Base-by-base conservation (phyloP, 2,329 filamentous ascomycete genomes). In the Alternaria atra region DNA sequence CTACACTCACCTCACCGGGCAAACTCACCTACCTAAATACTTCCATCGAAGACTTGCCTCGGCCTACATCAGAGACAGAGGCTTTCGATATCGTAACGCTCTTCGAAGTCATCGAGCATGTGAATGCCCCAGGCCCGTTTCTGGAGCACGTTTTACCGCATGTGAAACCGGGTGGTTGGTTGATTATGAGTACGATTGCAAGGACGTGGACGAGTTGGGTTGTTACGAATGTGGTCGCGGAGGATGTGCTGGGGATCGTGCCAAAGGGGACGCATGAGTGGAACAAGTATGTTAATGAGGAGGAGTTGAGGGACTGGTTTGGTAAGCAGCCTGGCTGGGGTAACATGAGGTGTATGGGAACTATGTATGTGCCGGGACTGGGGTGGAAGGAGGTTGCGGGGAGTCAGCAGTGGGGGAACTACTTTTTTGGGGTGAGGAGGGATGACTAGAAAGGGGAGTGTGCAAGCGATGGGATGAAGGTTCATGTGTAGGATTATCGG, bases 71-170 rank as follows among this genome's bases (percentile, higher is more conserved):
- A 15, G 64, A 60, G n/a, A 60, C 67, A 5, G 82, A 84, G 12
- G 75, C 77, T 35, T 95, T 89, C 80, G 93, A 98, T 76, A 80
- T 98, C 1, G 89, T 99, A 9, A 91, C 91, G 1, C 79, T 97
- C 6, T 99, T 98, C 78, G 95, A 99, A 80, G 95, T 99, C 5
- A 86, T 99, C 55, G 95, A 99, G 80, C 95, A 99, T 78, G 91
- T 99, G 60, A 88, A 90, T 57, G 83, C 88, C 23, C 93, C 93
- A 0, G 86, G 87, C 0, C 83, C 87, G 4, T 97, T 97, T 68
- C 86, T 97, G 4, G 84, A 89, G 51, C 83, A 84, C 3, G 89
- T 92, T 62, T 83, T 91, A 40, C 85, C 87, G 2, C 92, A 96
- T 69, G 89, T 99, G 25, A 90, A 88, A 66, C 94, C 94, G 0